Base-by-base conservation (phyloP, 1,284 basidiomycete genomes). In the Trametes sp. region DNA sequence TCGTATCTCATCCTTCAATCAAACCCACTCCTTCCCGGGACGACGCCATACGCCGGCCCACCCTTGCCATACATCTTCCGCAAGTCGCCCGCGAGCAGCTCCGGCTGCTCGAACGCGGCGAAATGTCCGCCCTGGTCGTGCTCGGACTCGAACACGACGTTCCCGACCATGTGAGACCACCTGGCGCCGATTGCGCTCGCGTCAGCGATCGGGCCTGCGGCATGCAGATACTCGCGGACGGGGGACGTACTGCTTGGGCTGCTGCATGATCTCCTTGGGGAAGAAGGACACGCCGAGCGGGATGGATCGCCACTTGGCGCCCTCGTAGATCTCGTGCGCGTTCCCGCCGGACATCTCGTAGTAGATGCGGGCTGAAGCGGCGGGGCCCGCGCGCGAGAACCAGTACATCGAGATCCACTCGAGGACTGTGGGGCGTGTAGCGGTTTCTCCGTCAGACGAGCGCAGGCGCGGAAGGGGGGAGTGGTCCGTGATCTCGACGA, bases 281-380 rank as follows among this genome's bases (percentile, higher is more conserved):
- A 79, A 79, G 52, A 59, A 66, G 7, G 77, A 74, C 4, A 75
- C 29, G 0, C 78, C 78, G 33, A 75, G 54, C 2, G 77, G 76
- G n/a, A 79, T 55, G 7, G 63, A 57, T 41, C 59, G 59, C 74
- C 55, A 61, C n/a, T 35, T 19, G 11, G 54, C 26, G 21, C 48
- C 54, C 11, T 16, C 29, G 6, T 50, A n/a, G 16, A 35, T 36
- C 7, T 6, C 3, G 1, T 21, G 13, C 31, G 21, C 28, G 51
- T 29, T 64, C 38, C 41, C 26, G 29, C 49, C 35, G 1, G 38
- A 53, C 13, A 67, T 51, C 66, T 80, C 78, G 63, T 76, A 77
- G 63, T 81, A 81, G 44, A 80, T 79, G 24, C 79, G 65, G n/a
- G 75, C n/a, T 2, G 77, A 75, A 0, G 77, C 76, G 1, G 76